phyloP scores from a whole-genome alignment of 108 stramenopile genomes.

The Cyclostephanos invisitatus region DNA sequence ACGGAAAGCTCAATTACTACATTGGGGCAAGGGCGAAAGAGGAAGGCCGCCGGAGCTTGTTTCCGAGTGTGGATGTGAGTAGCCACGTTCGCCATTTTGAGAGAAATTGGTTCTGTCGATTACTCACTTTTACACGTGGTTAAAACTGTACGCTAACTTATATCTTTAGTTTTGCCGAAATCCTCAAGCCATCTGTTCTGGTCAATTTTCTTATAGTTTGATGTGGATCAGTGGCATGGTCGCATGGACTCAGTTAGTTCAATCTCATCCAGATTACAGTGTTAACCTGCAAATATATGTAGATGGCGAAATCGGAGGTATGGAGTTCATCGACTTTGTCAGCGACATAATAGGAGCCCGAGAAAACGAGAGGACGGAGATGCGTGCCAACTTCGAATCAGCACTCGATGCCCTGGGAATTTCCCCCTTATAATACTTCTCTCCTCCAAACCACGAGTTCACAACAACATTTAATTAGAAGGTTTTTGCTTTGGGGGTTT shows the following conservation, averaged over 20 bases:
- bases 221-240: constrained; percentile 52
- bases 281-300: not conserved
- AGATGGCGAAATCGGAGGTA: not conserved
- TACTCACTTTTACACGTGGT: not conserved
- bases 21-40: constrained; percentile 10
- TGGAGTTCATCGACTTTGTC: not conserved
- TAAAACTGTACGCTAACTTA: not conserved
- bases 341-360: not conserved
- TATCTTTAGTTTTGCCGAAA: constrained; percentile 20
- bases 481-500: no score
- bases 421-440: not conserved
- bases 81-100: not conserved
- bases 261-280: constrained; percentile 7
- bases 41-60: constrained; percentile 20
- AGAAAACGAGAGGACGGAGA: not conserved
- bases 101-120: not conserved
- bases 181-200: constrained; percentile 36
- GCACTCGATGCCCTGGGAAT: not conserved
- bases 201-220: constrained; percentile 23
- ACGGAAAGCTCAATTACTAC: constrained; percentile 44
- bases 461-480: no score
- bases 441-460: no score
- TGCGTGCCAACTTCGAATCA: constrained; percentile 3
- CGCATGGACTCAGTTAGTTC: constrained; percentile 28
- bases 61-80: constrained; percentile 23